Base-by-base conservation (phyloP, 352 stramenopile genomes). In the Pythium rishiriense region DNA sequence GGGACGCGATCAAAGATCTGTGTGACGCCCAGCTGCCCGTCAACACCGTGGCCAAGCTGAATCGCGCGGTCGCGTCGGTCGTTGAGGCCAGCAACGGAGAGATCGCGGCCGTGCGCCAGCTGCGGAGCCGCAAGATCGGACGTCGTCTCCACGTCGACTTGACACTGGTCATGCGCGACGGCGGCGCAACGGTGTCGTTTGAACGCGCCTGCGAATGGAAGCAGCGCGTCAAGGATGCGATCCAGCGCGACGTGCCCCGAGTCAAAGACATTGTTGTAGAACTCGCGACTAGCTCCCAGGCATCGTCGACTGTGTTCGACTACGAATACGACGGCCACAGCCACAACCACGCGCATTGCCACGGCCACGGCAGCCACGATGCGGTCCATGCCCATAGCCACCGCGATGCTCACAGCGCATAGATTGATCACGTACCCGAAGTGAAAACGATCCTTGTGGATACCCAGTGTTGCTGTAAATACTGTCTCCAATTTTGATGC, bases 211-310 rank as follows among this genome's bases (percentile, higher is more conserved):
- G 81, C 42, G 56, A 76, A 29, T 90, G 81, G 81, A 87, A 90
- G 60, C 67, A 83, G 52, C 72, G 72, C 35, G 76, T 84, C 26
- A 88, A 87, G 42, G 10, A 41, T 22, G 71, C 77, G 12, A 79
- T 90, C 26, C 70, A 73, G 31, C 59, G 64, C 11, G 57, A 74
- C 22, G 62, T 88, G 24, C 78, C 81, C 21, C 75, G 77, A 10
- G 81, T 85, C 22, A 84, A 88, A 47, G 81, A 90, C 54, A 77
- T 90, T 46, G 59, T 88, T 24, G 65, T 90, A 17, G 81, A 90
- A 61, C 68, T 90, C 9, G 52, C 77, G n/a, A 83, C 81, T 0
- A 42, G 33, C 4, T 45, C 51, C 19, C 62, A 79, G 39, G 47
- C 37, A 0, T 56, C 62, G 9, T 69, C 69, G 19, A 76, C 48